Base-by-base conservation (phyloP, 2,329 filamentous ascomycete species). In the Talaromyces sp. region DNA sequence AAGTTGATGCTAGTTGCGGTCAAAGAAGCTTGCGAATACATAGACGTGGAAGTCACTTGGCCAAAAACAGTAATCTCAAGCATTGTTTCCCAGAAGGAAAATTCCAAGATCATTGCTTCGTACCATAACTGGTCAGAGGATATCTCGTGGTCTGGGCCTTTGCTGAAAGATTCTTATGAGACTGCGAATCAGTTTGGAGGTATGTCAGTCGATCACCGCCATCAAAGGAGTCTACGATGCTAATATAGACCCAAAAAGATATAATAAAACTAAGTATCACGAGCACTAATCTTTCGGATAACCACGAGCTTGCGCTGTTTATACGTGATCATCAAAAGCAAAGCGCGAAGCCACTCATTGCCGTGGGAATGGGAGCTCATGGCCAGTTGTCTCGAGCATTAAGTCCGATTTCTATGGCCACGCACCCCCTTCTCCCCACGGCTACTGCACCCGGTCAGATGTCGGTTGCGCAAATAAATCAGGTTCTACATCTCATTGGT, bases 1-100 rank as follows among this genome's bases (percentile, higher is more conserved):
- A 1, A 57, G 17, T 57, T 57, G 27, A 49, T 57, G 43, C 43
- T 50, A 31, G 55, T 31, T 26, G 55, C 55, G 11, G 35, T 57
- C 19, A 21, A 50, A 17, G 27, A 17, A 10, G 43, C 41, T 9
- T 50, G 38, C n/a, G 41, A 57, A 51, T 57, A 57, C 24, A 50
- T 57, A 11, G 55, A 57, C 38, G 43, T 57, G 7, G 55, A 57
- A 26, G 4, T 50, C n/a, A 57, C 55, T 11, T 57, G 55, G 55
- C 55, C 55, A 17, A 29, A 27, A 29, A 3, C 41, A 14, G 31
- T 57, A n/a, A n/a, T 57, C 2, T 31, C 17, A 13, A 17, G 50
- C 24, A 32, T 57, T 17, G 27, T 57, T 14, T 8, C 9, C 17
- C 26, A 32, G 19, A 57, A 57, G 35, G 26, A 17, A 10, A 13